Conservation (phyloP, 371 early-diverging fungal genomes). For the Parasitella parasitica region DNA sequence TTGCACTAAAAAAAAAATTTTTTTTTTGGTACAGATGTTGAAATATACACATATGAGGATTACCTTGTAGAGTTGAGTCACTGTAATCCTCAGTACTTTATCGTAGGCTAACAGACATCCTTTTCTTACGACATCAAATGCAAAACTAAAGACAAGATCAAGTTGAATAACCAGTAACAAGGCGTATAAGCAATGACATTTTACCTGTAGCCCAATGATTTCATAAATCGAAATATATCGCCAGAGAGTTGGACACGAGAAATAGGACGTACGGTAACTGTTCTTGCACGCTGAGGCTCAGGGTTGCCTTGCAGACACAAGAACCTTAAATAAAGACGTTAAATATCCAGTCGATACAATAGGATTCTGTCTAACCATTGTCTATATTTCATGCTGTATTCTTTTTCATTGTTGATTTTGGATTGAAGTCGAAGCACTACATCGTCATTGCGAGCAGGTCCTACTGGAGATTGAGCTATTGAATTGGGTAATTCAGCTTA, state of each 20-base stretch:
- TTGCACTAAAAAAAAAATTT: slow-evolving; percentile 21
- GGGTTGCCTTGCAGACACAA: slow-evolving; percentile 50
- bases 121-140: slow-evolving; percentile 50
- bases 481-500: neutral
- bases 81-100: slow-evolving; percentile 37
- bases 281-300: slow-evolving; percentile 47
- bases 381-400: slow-evolving; percentile 41
- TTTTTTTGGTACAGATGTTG: neutral
- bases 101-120: slow-evolving; percentile 46
- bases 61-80: slow-evolving; percentile 46
- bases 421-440: slow-evolving; percentile 48
- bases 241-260: slow-evolving; percentile 46
- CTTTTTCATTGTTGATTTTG: slow-evolving; percentile 37
- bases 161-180: neutral
- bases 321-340: slow-evolving; percentile 22
- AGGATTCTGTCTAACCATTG: slow-evolving; percentile 33
- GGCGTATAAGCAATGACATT: neutral
- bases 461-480: slow-evolving; percentile 50
- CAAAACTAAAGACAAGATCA: slow-evolving; percentile 23
- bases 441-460: slow-evolving; percentile 53
- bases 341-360: neutral
- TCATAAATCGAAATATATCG: slow-evolving; percentile 51
- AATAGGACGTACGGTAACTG: slow-evolving; percentile 48
- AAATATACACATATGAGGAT: neutral
- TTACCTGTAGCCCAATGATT: slow-evolving; percentile 47